These are phyloP conservation scores for Pseudocercospora pini-densiflorae DNA, from an alignment of 2,329 filamentous ascomycete species.

Conservation along the genomic window DNA sequence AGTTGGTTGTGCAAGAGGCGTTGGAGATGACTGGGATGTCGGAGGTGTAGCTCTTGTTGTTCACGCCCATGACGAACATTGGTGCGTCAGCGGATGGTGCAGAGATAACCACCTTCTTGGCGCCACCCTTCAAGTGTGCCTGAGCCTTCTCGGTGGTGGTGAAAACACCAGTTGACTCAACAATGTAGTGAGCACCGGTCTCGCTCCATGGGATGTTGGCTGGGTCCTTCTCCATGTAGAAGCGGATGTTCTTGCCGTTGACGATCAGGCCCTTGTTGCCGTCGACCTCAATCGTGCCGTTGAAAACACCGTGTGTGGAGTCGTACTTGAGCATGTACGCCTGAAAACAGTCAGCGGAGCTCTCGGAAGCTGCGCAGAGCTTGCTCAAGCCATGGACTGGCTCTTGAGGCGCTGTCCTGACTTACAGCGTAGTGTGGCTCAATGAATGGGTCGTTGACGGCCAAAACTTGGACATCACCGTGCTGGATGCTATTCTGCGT, in stretches of 20 bases:
- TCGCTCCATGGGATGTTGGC: slow-evolving; percentile 86
- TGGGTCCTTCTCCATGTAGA: slow-evolving; percentile 93
- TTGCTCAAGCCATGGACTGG: not conserved
- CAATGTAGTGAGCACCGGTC: slow-evolving; percentile 87
- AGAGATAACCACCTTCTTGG: slow-evolving; percentile 90
- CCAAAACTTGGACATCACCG: slow-evolving; percentile 86
- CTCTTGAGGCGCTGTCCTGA: slow-evolving; percentile 38
- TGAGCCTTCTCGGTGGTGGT: slow-evolving; percentile 96
- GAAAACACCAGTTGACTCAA: slow-evolving; percentile 99
- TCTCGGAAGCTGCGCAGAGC: slow-evolving; percentile 5
- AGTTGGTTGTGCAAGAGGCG: slow-evolving; percentile 98
- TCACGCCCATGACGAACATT: slow-evolving; percentile 99
- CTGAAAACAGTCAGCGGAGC: slow-evolving; percentile 52
- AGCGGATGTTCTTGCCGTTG: slow-evolving; percentile 93
- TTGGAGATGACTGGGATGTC: slow-evolving; percentile 96
- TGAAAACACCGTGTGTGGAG: slow-evolving; percentile 95
- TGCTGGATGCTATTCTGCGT: slow-evolving; percentile 69
- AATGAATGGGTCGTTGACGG: slow-evolving; percentile 99
- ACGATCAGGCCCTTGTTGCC: slow-evolving; percentile 76
- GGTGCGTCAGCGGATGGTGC: slow-evolving; percentile 93
- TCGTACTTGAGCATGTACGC: slow-evolving; percentile 99
- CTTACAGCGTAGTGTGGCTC: slow-evolving; percentile 95
- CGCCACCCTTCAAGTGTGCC: slow-evolving; percentile 92
- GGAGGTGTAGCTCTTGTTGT: slow-evolving; percentile 90
- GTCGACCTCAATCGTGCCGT: slow-evolving; percentile 80